These are phyloP conservation scores for Paraphaeosphaeria minitans DNA, from an alignment of 2,329 filamentous ascomycete genomes.

Conservation along the genomic window DNA sequence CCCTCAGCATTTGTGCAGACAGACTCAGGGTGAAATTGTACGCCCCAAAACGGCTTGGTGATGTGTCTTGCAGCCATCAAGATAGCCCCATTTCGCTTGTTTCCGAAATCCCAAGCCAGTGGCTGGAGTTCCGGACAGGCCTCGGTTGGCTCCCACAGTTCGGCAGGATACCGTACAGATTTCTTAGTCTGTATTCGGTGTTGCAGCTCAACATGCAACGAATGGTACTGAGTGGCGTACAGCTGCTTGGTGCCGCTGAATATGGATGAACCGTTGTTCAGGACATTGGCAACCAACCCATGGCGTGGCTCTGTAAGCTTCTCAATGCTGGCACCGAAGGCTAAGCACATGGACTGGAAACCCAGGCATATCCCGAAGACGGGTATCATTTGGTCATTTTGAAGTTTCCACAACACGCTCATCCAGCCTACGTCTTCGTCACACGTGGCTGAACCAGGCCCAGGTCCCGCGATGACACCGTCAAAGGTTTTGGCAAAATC, in stretches of 20 bases:
- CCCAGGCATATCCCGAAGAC: conserved; percentile 88
- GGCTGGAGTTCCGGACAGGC: conserved; percentile 48
- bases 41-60: conserved; percentile 76
- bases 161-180: conserved; percentile 44
- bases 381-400: conserved; percentile 66
- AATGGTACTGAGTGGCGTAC: conserved; percentile 78
- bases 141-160: conserved; percentile 48
- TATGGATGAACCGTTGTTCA: conserved; percentile 65
- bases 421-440: conserved; percentile 83
- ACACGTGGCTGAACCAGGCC: conserved; percentile 79
- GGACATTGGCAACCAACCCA: conserved; percentile 75
- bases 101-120: conserved; percentile 55
- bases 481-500: conserved; percentile 67
- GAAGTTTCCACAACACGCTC: conserved; percentile 72
- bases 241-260: conserved; percentile 67
- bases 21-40: conserved; percentile 92
- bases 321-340: conserved; percentile 69
- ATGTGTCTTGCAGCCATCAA: conserved; percentile 79
- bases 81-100: conserved; percentile 58
- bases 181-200: conserved; percentile 33
- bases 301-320: conserved; percentile 76
- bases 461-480: conserved; percentile 87
- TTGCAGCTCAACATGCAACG: conserved; percentile 56
- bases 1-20: conserved; percentile 77
- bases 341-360: conserved; percentile 78